Conservation (phyloP, 345 rosid genomes). For the Salix suchowensis region DNA sequence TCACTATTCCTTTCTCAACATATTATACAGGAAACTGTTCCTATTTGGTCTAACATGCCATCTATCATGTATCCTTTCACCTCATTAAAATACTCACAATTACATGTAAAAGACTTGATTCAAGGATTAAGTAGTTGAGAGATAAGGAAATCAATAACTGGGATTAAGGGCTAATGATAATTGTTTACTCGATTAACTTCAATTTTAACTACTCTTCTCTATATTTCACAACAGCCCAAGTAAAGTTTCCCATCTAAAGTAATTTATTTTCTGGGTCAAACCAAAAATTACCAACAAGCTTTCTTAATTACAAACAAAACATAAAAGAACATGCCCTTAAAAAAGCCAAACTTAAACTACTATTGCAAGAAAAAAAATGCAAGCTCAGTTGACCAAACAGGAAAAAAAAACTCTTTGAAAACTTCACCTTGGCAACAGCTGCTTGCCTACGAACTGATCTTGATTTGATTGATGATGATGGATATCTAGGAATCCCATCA, state of each 20-base stretch:
- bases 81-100: neutral
- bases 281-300: neutral
- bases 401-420: neutral
- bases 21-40: neutral
- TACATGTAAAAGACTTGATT: neutral
- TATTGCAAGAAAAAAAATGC: neutral
- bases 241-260: neutral
- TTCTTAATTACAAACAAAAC: neutral
- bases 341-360: neutral
- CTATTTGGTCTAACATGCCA: neutral
- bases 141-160: neutral
- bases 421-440: slow-evolving; percentile 50
- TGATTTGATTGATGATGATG: slow-evolving; percentile 31
- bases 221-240: neutral
- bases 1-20: neutral
- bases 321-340: neutral
- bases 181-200: neutral
- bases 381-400: neutral
- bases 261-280: neutral
- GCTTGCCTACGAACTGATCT: slow-evolving; percentile 50
- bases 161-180: neutral
- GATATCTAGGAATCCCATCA: slow-evolving; percentile 57
- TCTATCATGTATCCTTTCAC: neutral
- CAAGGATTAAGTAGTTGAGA: neutral
- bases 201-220: neutral